phyloP scores from a whole-genome alignment of 129 eudicot genomes.

The Mikania micrantha region DNA sequence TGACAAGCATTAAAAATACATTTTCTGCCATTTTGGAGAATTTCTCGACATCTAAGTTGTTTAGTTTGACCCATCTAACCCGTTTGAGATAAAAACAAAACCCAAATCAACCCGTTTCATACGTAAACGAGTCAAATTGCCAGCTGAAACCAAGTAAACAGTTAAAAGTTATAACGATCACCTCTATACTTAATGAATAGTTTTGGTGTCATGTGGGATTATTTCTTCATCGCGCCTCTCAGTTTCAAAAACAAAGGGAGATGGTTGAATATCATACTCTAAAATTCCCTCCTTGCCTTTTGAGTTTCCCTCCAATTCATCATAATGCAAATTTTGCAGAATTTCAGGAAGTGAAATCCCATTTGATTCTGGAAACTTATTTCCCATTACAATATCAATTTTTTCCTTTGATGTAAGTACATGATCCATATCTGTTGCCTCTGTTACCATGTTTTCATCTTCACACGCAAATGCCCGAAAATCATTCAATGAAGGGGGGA shows the following conservation, averaged over 20 bases:
- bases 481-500: slow-evolving; percentile 58
- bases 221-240: slow-evolving; percentile 26
- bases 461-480: slow-evolving; percentile 53
- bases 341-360: slow-evolving; percentile 75
- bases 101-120: not conserved
- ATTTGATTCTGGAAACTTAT: slow-evolving; percentile 30
- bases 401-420: slow-evolving; percentile 55
- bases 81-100: not conserved
- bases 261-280: slow-evolving; percentile 21
- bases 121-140: not conserved
- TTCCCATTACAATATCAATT: slow-evolving; percentile 73
- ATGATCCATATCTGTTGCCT: slow-evolving; percentile 23
- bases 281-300: slow-evolving; percentile 38
- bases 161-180: not conserved
- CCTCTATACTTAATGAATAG: slow-evolving; percentile 29
- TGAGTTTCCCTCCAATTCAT: slow-evolving; percentile 49
- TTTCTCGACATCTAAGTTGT: not conserved
- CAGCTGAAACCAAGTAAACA: not conserved
- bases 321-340: slow-evolving; percentile 59
- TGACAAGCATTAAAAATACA: not conserved
- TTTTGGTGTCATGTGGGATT: slow-evolving; percentile 24
- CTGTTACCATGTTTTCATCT: slow-evolving; percentile 37
- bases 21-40: not conserved
- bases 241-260: slow-evolving; percentile 39
- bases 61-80: not conserved